A percentile compares a stretch with the other conserved stretches of the same genome.
Conservation (phyloP, 2,329 filamentous ascomycete genomes). For the Sporothrix curviconia region DNA sequence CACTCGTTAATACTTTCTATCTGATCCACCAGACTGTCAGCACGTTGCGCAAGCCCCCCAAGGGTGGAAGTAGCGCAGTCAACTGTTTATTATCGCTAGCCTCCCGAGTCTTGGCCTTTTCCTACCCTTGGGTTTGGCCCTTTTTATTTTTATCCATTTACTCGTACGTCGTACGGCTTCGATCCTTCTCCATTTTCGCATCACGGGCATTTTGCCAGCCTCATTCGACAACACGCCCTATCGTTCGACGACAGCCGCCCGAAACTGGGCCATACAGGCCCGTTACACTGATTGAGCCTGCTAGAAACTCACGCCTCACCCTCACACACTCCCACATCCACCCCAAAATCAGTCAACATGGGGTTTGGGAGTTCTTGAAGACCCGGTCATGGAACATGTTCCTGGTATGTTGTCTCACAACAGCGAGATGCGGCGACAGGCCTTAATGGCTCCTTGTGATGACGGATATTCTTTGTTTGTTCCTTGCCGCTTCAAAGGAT, state of each 20-base stretch:
- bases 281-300: too few species aligned
- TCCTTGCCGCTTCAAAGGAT: not conserved
- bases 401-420: slow-evolving; percentile 51
- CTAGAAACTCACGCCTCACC: not conserved
- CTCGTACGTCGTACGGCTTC: not conserved
- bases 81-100: slow-evolving; percentile 1
- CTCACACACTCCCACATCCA: not conserved
- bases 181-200: not conserved
- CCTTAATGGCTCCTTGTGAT: not conserved
- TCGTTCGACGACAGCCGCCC: too few species aligned
- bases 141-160: not conserved
- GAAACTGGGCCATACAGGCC: too few species aligned
- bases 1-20: too few species aligned
- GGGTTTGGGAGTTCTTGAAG: slow-evolving; percentile 69
- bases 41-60: too few species aligned
- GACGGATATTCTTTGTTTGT: not conserved
- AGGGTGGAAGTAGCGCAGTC: too few species aligned
- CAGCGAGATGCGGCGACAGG: not conserved
- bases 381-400: slow-evolving; percentile 59
- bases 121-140: not conserved
- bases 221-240: too few species aligned
- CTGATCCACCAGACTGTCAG: too few species aligned
- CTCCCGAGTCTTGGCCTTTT: slow-evolving; percentile 1
- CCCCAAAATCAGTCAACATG: slow-evolving; percentile 37
- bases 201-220: not conserved